Evolutionary conservation across 2,329 filamentous ascomycete genomes (phyloP).

Genomic region (Bipolaris gigantea): DNA sequence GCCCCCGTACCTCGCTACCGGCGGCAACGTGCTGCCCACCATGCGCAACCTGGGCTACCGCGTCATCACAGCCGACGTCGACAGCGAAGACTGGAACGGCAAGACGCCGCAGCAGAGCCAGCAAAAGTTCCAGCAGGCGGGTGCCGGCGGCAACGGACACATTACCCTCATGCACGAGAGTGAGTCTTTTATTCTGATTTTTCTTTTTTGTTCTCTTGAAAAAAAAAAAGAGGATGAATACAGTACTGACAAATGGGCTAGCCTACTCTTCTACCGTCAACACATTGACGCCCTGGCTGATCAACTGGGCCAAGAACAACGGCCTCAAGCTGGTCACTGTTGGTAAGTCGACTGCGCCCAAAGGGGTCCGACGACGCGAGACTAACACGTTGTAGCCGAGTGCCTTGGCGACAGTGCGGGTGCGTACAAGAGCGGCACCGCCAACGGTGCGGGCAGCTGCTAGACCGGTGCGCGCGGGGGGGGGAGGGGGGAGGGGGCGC

Average conservation of each 20-base stretch:
- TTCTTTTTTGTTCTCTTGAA: no score
- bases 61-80: constrained; percentile 41
- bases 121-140: constrained; percentile 37
- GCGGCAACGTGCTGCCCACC: constrained; percentile 34
- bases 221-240: background rate
- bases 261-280: constrained; percentile 38
- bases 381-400: constrained; percentile 28
- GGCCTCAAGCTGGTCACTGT: constrained; percentile 42
- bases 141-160: constrained; percentile 40
- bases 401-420: constrained; percentile 37
- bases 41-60: constrained; percentile 42
- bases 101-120: constrained; percentile 38
- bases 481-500: background rate
- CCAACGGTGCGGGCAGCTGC: constrained; percentile 24
- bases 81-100: constrained; percentile 42
- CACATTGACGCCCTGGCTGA: constrained; percentile 42
- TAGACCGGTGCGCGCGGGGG: no score
- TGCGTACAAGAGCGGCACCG: constrained; percentile 33
- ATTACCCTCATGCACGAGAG: constrained; percentile 43
- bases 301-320: constrained; percentile 43
- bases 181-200: background rate
- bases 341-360: no score
- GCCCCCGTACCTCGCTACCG: constrained; percentile 41
- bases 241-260: background rate
- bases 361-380: no score